Conservation (phyloP, 2,329 filamentous ascomycete species). For the Fusarium citri region DNA sequence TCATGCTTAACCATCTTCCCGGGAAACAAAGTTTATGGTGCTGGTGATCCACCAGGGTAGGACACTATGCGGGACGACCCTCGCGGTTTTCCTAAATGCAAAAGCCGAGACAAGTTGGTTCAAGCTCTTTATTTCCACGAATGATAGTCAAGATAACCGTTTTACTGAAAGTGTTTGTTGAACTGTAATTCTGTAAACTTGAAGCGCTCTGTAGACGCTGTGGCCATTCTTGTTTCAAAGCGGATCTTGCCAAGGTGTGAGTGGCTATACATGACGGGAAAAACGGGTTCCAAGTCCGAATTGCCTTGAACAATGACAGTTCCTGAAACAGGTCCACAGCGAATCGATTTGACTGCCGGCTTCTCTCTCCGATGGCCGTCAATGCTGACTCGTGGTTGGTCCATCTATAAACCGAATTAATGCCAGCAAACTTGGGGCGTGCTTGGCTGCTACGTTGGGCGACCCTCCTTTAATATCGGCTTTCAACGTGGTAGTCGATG, state of each 20-base stretch:
- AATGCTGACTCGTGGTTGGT: background rate
- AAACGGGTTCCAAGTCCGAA: constrained; percentile 15
- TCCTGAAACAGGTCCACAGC: constrained; percentile 21
- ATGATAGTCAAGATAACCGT: background rate
- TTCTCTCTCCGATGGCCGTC: constrained; percentile 26
- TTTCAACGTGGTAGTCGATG: constrained; percentile 6
- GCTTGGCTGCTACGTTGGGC: constrained; percentile 17
- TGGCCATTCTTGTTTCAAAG: constrained; percentile 16
- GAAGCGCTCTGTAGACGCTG: constrained; percentile 2
- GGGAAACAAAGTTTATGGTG: background rate
- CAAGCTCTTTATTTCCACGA: constrained; percentile 22
- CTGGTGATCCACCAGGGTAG: constrained; percentile 5
- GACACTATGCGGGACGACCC: constrained; percentile 3
- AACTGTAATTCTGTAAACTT: constrained; percentile 5
- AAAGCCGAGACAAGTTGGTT: constrained; percentile 8
- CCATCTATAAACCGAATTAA: constrained; percentile 4
- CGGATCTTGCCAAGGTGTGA: constrained; percentile 16
- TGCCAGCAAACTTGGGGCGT: constrained; percentile 13
- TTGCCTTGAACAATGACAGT: constrained; percentile 8
- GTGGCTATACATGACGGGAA: constrained; percentile 10
- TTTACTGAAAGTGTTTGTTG: background rate
- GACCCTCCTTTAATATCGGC: constrained; percentile 23
- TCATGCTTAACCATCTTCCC: constrained; percentile 9
- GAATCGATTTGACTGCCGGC: constrained; percentile 25
- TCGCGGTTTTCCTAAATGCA: constrained; percentile 1